Conservation (phyloP, 441 rosid genomes). For the Pelargonium exstipulatum region DNA sequence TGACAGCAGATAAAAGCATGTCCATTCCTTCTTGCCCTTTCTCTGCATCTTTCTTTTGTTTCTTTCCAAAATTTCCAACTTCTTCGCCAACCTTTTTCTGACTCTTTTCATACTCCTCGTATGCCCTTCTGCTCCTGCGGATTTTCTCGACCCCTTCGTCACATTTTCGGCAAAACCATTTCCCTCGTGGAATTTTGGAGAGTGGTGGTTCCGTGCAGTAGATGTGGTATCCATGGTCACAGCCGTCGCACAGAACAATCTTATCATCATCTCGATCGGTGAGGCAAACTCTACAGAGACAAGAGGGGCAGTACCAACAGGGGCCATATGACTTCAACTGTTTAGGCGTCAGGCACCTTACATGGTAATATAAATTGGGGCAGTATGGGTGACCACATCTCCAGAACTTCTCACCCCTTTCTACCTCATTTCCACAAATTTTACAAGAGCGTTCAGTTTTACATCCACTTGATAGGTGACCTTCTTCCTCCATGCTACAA, state of each 20-base stretch:
- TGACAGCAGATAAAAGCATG: constrained; percentile 72
- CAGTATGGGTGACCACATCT: constrained; percentile 65
- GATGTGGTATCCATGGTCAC: constrained; percentile 85
- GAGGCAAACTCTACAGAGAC: constrained; percentile 78
- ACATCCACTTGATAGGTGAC: constrained; percentile 21
- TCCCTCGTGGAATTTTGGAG: constrained; percentile 46
- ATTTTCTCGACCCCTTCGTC: constrained; percentile 47
- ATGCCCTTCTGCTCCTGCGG: constrained; percentile 40
- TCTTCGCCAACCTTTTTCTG: constrained; percentile 25
- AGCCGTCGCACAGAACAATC: constrained; percentile 79
- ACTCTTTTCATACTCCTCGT: constrained; percentile 26
- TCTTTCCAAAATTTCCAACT: constrained; percentile 11
- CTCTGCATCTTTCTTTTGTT: constrained; percentile 26
- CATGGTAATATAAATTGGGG: constrained; percentile 58
- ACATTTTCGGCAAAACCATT: constrained; percentile 82
- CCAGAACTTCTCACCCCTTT: constrained; percentile 39
- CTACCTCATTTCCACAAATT: constrained; percentile 45
- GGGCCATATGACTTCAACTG: constrained; percentile 53
- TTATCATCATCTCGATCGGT: constrained; percentile 64
- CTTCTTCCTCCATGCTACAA: constrained; percentile 33
- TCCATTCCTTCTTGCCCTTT: constrained; percentile 60
- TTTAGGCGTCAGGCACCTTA: constrained; percentile 60
- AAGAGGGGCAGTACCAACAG: constrained; percentile 88
- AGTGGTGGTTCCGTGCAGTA: constrained; percentile 72
- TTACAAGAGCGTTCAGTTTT: constrained; percentile 36